Evolutionary conservation across 129 eudicot species (phyloP), one percentile per base, ranked within the genome.

Genomic region (Centrapalus pauciflorus): DNA sequence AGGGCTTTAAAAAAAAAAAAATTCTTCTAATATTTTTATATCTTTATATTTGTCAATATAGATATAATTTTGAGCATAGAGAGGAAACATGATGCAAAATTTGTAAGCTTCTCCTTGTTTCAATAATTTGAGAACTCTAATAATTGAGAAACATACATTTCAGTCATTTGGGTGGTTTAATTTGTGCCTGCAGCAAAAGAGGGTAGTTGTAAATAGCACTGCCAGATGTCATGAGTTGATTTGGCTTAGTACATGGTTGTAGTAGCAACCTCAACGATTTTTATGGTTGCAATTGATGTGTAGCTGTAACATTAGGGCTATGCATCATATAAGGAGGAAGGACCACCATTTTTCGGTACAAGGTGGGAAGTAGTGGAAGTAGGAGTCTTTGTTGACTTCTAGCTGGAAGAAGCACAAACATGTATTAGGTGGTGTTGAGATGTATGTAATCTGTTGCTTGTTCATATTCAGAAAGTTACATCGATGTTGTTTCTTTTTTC

Each of bases 241-340:
- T 60, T 33, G 38, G 16, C 9, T 52, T 55, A 32, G 32, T 66
- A 56, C 68, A 43, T 56, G 24, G 26, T 54, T 32, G 7, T 54
- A 49, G 60, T 64, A 43, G 29, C 32, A 57, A 45, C 21, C 54
- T 75, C 74, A 75, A 58, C 71, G 8, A 25, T 32, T 50, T 57
- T n/a, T 57, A n/a, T 57, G 61, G 67, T 40, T 64, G 51, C 40
- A 16, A 40, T 38, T 43, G 45, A 55, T 55, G 26, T 23, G 11
- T 13, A 14, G 19, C 40, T 24, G 0, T 25, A n/a, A 23, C 40
- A 54, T 37, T 30, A 46, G 52, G 64, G 30, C 51, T 33, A 20
- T 69, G 55, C 35, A n/a, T 41, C 55, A 14, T 13, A 4, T 26
- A 12, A 35, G 77, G 55, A 58, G 4, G 17, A 12, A 35, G 77